phyloP scores from a whole-genome alignment of 2,329 filamentous ascomycete genomes.

The Fusarium sp. region DNA sequence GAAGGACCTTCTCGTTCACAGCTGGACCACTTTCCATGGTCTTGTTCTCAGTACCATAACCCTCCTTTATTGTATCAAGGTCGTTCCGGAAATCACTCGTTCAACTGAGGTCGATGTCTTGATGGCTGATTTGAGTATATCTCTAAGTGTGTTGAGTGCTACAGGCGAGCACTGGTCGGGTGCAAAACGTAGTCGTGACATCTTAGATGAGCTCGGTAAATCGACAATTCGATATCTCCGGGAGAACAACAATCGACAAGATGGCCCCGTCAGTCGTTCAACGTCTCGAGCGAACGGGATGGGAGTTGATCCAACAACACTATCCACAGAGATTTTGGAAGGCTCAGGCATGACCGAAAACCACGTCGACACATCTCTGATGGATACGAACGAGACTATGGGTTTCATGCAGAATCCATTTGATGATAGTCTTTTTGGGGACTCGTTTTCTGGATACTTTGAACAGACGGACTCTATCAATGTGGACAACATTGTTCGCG shows the following conservation, averaged over 20 bases:
- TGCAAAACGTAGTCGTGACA: constrained; percentile 61
- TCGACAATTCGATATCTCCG: constrained; percentile 50
- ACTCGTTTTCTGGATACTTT: constrained; percentile 49
- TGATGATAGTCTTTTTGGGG: constrained; percentile 44
- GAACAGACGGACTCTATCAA: constrained; percentile 48
- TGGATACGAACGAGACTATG: constrained; percentile 8
- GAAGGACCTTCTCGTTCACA: constrained; percentile 60
- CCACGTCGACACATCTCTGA: background rate
- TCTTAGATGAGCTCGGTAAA: constrained; percentile 56
- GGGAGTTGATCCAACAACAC: background rate
- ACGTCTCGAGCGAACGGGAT: background rate
- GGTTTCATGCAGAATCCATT: constrained; percentile 38
- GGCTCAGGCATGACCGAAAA: constrained; percentile 6
- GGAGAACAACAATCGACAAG: constrained; percentile 2
- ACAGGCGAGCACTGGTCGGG: constrained; percentile 66
- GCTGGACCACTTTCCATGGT: constrained; percentile 62
- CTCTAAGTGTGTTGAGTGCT: constrained; percentile 62
- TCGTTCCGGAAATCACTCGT: constrained; percentile 57
- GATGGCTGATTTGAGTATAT: constrained; percentile 56
- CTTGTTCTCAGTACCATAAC: constrained; percentile 63
- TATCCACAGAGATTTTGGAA: constrained; percentile 12
- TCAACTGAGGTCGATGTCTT: constrained; percentile 55
- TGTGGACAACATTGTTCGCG: constrained; percentile 52
- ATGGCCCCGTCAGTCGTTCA: background rate
- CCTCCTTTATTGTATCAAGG: constrained; percentile 64